Evolutionary conservation across 371 early-diverging fungal species (phyloP), one percentile per base, ranked within the genome.

Genomic region (Rhizopus sp.): DNA sequence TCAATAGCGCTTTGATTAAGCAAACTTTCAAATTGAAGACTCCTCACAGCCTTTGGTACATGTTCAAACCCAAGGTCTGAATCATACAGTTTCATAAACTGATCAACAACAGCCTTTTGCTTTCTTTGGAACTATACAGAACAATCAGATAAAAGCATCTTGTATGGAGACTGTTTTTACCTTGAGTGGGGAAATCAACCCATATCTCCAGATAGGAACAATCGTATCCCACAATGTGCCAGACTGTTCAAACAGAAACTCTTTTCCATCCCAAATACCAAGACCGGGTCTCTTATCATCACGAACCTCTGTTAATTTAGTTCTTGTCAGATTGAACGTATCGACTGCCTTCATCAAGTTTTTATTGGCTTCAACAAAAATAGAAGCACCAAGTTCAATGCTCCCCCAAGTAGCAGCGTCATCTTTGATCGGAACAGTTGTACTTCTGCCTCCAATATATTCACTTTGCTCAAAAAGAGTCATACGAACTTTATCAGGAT

Each of bases 321-420:
- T 69, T 62, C 31, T 54, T 32, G 75, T 66, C n/a, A 87, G 54
- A 0, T 74, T 72, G 61, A 87, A 84, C n/a, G 63, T 62, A 33
- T 81, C 66, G 1, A 84, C 65, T 0, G 85, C 80, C 33, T 73
- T 74, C 55, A 79, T 72, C 8, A 87, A 50, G 51, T 87, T 69
- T 50, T 75, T 70, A 42, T 87, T 87, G 35, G 60, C 75, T 30
- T 81, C 76, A 23, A 87, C 77, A 69, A 83, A 87, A 53, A 87
- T 82, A 12, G 85, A 85, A 1, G 86, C 87, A 0, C 87, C 87
- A 5, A 81, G 53, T 55, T 87, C 87, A 15, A 84, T 63, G 3
- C 61, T 59, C 6, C 78, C 68, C 10, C 75, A 53, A 7, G 63
- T 30, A 3, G 66, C 31, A 10, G 63, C 51, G 35, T 73, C 69